Base-by-base conservation (phyloP, 176 grass and related monocot genomes). In the maize (Zea mays) region DNA sequence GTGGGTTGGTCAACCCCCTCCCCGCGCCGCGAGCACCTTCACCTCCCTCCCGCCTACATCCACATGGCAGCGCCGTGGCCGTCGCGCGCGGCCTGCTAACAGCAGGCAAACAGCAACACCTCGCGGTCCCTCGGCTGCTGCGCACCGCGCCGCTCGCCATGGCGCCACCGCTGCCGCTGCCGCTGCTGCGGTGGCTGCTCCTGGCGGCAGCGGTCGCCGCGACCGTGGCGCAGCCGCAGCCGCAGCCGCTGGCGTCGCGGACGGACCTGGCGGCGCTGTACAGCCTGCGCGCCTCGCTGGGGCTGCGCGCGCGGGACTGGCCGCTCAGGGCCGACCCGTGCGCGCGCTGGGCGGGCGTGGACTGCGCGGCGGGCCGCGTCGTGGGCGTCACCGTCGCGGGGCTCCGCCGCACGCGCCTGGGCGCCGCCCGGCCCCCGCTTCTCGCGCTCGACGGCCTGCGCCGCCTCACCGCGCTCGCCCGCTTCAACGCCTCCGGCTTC, bases 401-500 rank as follows among this genome's bases (percentile, higher is more conserved):
- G 13, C 79, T 95, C 44, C 92, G 85, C 56, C 92, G 92, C 49
- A 92, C 92, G n/a, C 85, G 83, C 65, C 71, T 52, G 33, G 90
- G 60, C 6, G 51, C 60, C 2, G 49, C 10, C 2, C 48, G 0
- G 13, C 33, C 40, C 10, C 89, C 87, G 50, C 61, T 50, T 6
- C 80, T 89, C 62, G 73, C 83, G 16, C 78, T 95, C 21, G 83
- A 87, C 38, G 92, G 81, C 1, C 46, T 99, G 7, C 66, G 72
- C 15, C 61, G 72, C 20, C 89, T 99, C 39, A 87, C 89, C 9
- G 79, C 50, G 63, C 84, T 99, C 50, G 52, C 73, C 17, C 65
- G 73, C 51, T 99, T 99, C 86, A 95, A 99, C 72, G 96, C 96
- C 1, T 90, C 96, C 43, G 85, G 87, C 4, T 99, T 99, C 79